phyloP scores from a whole-genome alignment of 345 rosid genomes.

The Combretum micranthum region DNA sequence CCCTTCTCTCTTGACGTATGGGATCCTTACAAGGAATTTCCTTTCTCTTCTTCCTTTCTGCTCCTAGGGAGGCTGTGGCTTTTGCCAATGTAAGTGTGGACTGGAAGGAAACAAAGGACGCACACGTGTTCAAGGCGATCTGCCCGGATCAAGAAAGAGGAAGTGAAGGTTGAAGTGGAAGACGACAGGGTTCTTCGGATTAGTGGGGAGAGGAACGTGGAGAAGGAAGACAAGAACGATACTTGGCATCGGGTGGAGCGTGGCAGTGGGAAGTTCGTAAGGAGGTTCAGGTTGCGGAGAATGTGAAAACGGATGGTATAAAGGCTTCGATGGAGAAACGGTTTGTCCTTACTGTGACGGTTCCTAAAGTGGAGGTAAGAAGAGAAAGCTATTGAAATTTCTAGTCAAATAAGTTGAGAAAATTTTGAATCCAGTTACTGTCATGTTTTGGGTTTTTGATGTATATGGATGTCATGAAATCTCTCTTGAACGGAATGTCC shows the following conservation, averaged over 20 bases:
- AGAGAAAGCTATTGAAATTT: neutral
- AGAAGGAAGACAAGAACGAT: slow-evolving; percentile 18
- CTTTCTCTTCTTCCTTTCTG: slow-evolving; percentile 4
- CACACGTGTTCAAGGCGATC: slow-evolving; percentile 9
- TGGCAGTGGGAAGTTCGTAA: slow-evolving; percentile 10
- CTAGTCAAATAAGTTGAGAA: neutral
- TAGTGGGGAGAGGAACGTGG: slow-evolving; percentile 9
- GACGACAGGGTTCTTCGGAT: slow-evolving; percentile 9
- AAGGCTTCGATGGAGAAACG: slow-evolving; percentile 16
- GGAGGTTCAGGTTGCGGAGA: slow-evolving; percentile 10
- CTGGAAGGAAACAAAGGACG: slow-evolving; percentile 7
- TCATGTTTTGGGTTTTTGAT: neutral
- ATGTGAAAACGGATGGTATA: slow-evolving; percentile 6
- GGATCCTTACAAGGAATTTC: slow-evolving; percentile 3
- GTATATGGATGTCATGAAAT: no score
- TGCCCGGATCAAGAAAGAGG: slow-evolving; percentile 11
- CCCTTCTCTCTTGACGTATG: slow-evolving; percentile 3
- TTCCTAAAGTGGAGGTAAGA: neutral
- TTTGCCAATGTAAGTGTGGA: slow-evolving; percentile 5
- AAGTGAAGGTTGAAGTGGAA: slow-evolving; percentile 11
- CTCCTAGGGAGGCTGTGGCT: slow-evolving; percentile 5
- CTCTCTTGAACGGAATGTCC: no score
- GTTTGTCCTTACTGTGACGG: slow-evolving; percentile 11
- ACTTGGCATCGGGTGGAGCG: slow-evolving; percentile 19
- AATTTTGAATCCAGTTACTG: no score